Evolutionary conservation across 2,329 filamentous ascomycete species (phyloP).

Genomic region (Colletotrichum chlorophyti): DNA sequence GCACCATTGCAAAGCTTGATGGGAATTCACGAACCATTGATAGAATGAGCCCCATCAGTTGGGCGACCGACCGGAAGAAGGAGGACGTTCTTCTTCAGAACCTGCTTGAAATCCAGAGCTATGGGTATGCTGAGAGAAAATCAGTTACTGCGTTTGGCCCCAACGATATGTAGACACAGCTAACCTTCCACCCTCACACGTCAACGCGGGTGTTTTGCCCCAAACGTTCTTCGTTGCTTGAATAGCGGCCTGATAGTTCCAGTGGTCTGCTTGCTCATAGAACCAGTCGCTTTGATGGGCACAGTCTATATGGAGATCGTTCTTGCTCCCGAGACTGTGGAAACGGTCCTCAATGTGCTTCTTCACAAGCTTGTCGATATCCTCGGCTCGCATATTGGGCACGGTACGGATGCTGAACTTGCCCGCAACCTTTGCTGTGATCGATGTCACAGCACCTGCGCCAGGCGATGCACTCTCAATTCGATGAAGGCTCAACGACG

Average conservation of each 20-base stretch:
- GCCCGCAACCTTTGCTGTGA: slow-evolving; percentile 94
- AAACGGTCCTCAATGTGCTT: slow-evolving; percentile 85
- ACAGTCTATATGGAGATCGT: slow-evolving; percentile 80
- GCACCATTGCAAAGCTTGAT: background rate
- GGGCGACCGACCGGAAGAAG: slow-evolving; percentile 96
- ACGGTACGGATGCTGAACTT: slow-evolving; percentile 99
- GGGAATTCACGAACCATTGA: slow-evolving; percentile 77
- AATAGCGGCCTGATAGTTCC: slow-evolving; percentile 94
- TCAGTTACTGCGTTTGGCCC: background rate
- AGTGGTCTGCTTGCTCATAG: slow-evolving; percentile 96
- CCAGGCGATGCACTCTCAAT: slow-evolving; percentile 94
- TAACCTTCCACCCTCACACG: slow-evolving; percentile 89
- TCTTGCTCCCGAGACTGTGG: slow-evolving; percentile 88
- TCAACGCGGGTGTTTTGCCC: slow-evolving; percentile 92
- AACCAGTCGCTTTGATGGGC: slow-evolving; percentile 98
- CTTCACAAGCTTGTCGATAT: slow-evolving; percentile 85
- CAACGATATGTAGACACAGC: slow-evolving; percentile 37
- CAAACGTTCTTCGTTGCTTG: slow-evolving; percentile 96
- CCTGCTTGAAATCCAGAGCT: slow-evolving; percentile 95
- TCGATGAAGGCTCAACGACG: slow-evolving; percentile 92
- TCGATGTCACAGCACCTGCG: slow-evolving; percentile 96
- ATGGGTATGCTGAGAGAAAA: slow-evolving; percentile 78
- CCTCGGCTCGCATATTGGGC: slow-evolving; percentile 93
- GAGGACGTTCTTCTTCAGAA: slow-evolving; percentile 96
- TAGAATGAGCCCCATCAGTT: slow-evolving; percentile 94